Evolutionary conservation across 176 grass and related monocot genomes (phyloP), one percentile per base, ranked within the genome.

Genomic region (Neostapfia colusana): DNA sequence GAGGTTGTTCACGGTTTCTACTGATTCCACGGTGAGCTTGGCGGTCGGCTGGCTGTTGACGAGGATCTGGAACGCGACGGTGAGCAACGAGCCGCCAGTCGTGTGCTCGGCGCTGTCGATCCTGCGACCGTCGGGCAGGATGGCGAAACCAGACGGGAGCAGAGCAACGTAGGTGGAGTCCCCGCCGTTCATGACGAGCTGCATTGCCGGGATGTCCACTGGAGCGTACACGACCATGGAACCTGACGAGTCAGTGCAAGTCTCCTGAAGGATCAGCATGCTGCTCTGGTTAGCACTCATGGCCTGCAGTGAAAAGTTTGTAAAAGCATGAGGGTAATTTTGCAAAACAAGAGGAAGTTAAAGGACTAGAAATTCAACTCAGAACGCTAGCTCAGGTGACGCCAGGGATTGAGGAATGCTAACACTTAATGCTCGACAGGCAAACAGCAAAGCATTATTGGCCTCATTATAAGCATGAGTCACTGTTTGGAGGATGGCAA

Each of bases 231-330:
- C 91, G 20, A 99, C 91, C 83, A 99, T 93, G 8, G 95, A 99
- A 16, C 95, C 95, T 2, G 95, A 99, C 4, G 87, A 84, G 72
- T 99, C 95, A 4, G 85, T 90, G 77, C 95, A 99, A 0, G 95
- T 99, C 75, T 99, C 95, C 58, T 99, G 95, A 34, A 99, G 84
- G 70, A 99, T 99, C 57, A 99, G 67, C 91, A 99, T 99, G 91
- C 95, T 99, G 77, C 89, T 99, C 70, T 95, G 95, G 78, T 88
- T 94, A 75, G 91, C 83, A 56, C 60, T 95, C 66, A 92, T 64
- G 0, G 95, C 91, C 95, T 99, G 85, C 41, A 69, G 46, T 10
- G 16, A 69, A 36, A 28, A 83, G 63, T 31, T 11, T 6, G 68
- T 8, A 71, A 31, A 54, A 41, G n/a, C 12, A 66, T 82, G 36